Evolutionary conservation across 2,329 filamentous ascomycete species (phyloP).

Genomic region (Truncatella angustata): DNA sequence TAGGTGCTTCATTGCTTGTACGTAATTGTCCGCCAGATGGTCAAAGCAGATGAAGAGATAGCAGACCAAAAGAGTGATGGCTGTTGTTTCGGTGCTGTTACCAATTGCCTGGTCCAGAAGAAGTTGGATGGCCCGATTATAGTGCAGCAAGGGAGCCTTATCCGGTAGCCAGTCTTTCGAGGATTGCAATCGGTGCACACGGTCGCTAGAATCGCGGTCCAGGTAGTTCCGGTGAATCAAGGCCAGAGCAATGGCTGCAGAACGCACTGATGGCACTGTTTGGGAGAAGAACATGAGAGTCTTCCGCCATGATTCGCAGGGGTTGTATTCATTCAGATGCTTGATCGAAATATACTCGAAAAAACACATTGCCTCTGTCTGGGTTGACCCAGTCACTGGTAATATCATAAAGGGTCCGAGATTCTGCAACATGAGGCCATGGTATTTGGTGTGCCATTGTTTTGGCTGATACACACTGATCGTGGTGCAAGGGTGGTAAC

Average conservation of each 20-base stretch:
- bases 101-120: conserved; percentile 23
- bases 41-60: conserved; percentile 39
- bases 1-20: conserved; percentile 34
- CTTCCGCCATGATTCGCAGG: conserved; percentile 28
- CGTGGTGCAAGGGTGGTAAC: background rate
- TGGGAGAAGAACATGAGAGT: conserved; percentile 35
- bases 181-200: conserved; percentile 3
- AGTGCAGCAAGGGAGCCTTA: conserved; percentile 23
- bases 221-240: conserved; percentile 26
- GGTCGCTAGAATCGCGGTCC: conserved; percentile 14
- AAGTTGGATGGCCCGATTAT: conserved; percentile 28
- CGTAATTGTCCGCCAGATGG: conserved; percentile 31
- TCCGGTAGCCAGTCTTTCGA: conserved; percentile 13
- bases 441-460: background rate
- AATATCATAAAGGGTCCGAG: conserved; percentile 22
- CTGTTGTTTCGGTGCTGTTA: conserved; percentile 23
- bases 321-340: conserved; percentile 29
- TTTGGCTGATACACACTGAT: background rate
- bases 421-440: conserved; percentile 12
- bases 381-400: conserved; percentile 16
- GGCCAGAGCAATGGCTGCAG: conserved; percentile 31
- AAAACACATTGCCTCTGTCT: conserved; percentile 27
- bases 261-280: conserved; percentile 31
- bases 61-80: conserved; percentile 34
- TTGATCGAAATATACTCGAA: conserved; percentile 27